These are phyloP conservation scores for Patellifolia procumbens DNA, from an alignment of 179 eudicot species.

Conservation along the genomic window DNA sequence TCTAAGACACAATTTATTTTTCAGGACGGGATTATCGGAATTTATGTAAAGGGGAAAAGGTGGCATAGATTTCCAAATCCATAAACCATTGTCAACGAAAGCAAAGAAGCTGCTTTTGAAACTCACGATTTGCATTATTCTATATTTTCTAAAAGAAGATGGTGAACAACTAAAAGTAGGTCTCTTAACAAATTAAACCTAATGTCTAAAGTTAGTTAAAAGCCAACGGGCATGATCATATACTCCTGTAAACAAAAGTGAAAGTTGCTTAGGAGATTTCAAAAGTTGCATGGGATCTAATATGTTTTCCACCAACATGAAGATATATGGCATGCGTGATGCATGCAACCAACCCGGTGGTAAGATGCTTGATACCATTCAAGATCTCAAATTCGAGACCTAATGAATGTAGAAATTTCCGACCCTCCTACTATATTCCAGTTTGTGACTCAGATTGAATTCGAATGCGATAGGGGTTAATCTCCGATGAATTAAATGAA, in stretches of 20 bases:
- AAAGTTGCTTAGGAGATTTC: conserved; percentile 27
- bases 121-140: not conserved
- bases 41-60: not conserved
- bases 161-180: not conserved
- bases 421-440: too few species aligned
- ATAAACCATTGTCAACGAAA: not conserved
- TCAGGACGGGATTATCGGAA: too few species aligned
- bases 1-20: too few species aligned
- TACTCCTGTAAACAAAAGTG: conserved; percentile 12
- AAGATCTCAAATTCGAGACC: too few species aligned
- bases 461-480: too few species aligned
- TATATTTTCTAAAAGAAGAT: conserved; percentile 7
- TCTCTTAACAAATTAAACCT: not conserved
- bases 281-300: conserved; percentile 35
- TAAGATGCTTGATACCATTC: too few species aligned
- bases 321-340: too few species aligned
- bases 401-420: too few species aligned
- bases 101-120: not conserved
- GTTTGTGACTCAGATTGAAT: too few species aligned
- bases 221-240: conserved; percentile 18
- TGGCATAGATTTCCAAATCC: not conserved
- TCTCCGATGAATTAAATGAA: too few species aligned
- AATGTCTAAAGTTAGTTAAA: conserved; percentile 3
- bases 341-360: too few species aligned
- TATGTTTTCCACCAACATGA: conserved; percentile 17